Percentiles rank a stretch among this genome's conserved stretches.
phyloP scores from a whole-genome alignment of 176 grass and related monocot species.

The Ananas comosus region DNA sequence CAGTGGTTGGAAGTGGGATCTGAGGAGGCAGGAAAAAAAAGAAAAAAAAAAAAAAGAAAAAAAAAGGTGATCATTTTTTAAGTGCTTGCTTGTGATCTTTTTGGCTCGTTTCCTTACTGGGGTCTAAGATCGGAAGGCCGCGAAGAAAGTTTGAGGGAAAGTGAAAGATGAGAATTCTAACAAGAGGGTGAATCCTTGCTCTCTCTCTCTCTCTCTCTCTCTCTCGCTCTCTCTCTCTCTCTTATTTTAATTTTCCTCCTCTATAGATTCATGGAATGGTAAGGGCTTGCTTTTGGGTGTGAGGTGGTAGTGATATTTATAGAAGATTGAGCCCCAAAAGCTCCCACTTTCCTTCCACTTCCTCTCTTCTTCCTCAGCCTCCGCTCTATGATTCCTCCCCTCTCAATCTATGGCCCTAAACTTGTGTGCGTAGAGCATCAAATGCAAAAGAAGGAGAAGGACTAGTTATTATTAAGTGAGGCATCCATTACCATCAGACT shows the following conservation, averaged over 20 bases:
- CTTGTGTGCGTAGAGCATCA: constrained; percentile 20
- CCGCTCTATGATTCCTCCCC: background rate
- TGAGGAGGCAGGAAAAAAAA: constrained; percentile 6
- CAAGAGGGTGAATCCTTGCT: background rate
- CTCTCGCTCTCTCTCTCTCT: background rate
- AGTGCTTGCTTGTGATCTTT: constrained; percentile 4
- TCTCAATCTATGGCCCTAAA: constrained; percentile 17
- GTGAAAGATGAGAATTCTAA: constrained; percentile 12
- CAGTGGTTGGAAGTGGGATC: constrained; percentile 13
- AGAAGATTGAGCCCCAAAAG: constrained; percentile 18
- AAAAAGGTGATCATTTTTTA: constrained; percentile 9
- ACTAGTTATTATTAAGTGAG: constrained; percentile 26
- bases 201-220: constrained; percentile 7
- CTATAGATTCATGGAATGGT: constrained; percentile 15
- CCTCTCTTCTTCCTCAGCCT: constrained; percentile 5
- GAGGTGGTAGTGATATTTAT: constrained; percentile 23
- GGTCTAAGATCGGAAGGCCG: constrained; percentile 18
- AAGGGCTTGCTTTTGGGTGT: constrained; percentile 14
- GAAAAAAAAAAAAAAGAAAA: too few relatives aligned
- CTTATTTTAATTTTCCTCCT: constrained; percentile 7
- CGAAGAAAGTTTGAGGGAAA: constrained; percentile 20
- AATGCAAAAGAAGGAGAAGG: constrained; percentile 25
- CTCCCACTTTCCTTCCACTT: constrained; percentile 16
- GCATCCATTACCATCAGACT: constrained; percentile 34
- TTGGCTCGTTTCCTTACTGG: constrained; percentile 21